These are phyloP conservation scores for Pholiota conissans DNA, from an alignment of 768 basidiomycete genomes.

Conservation along the genomic window DNA sequence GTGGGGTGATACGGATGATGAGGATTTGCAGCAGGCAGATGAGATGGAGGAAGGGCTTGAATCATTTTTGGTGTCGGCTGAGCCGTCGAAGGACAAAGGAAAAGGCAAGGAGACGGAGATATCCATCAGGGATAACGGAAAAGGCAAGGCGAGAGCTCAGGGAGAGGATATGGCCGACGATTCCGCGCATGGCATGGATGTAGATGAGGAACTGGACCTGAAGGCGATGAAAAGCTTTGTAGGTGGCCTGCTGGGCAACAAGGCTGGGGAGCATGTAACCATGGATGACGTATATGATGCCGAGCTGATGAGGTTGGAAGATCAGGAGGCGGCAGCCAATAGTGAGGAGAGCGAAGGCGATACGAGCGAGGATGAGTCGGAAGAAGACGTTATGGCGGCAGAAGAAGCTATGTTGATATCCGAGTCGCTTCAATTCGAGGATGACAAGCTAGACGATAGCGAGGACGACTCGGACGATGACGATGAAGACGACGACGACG, in stretches of 20 bases:
- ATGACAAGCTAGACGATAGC: constrained; percentile 13
- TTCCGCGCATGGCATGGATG: constrained; percentile 59
- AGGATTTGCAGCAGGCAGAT: constrained; percentile 24
- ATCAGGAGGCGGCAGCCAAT: constrained; percentile 39
- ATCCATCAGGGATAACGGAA: no score
- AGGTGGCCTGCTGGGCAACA: constrained; percentile 41
- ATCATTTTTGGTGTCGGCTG: constrained; percentile 23
- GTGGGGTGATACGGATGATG: constrained; percentile 53
- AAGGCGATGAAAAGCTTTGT: constrained; percentile 56
- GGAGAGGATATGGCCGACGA: constrained; percentile 17
- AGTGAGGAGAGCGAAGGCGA: constrained; percentile 29
- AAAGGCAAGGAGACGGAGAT: constrained; percentile 2
- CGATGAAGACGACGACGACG: constrained; percentile 34
- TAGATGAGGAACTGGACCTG: constrained; percentile 58
- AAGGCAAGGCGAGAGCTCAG: constrained; percentile 20
- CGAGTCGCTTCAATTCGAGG: constrained; percentile 26
- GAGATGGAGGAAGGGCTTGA: constrained; percentile 32
- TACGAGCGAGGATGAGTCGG: constrained; percentile 31
- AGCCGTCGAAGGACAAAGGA: constrained; percentile 14
- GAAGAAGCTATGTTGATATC: constrained; percentile 49
- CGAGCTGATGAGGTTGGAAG: constrained; percentile 47
- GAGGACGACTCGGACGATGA: constrained; percentile 35
- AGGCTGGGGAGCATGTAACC: constrained; percentile 50
- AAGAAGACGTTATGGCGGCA: constrained; percentile 38
- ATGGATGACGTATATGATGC: constrained; percentile 68